Base-by-base conservation (phyloP, 2,329 filamentous ascomycete genomes). In the Colletotrichum nymphaeae region DNA sequence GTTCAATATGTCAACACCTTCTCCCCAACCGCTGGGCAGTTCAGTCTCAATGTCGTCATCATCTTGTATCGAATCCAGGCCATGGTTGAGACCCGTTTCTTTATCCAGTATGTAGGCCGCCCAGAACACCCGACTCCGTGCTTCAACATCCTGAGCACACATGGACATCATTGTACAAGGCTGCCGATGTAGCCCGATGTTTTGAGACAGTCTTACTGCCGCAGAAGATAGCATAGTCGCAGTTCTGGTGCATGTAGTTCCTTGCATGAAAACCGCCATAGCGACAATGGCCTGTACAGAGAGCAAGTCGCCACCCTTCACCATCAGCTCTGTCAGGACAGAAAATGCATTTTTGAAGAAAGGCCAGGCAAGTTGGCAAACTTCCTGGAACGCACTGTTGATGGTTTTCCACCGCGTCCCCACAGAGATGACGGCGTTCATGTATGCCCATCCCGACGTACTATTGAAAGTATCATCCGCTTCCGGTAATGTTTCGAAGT, bases 121-220 rank as follows among this genome's bases (percentile, higher is more conserved):
- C 73, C 73, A 75, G 28, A 75, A 75, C 6, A 75, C 73, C 3
- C 71, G 66, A 46, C 63, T 67, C n/a, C 63, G 71, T 8, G 63
- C 66, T 22, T 71, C 63, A 12, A 63, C 63, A 24, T 70, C 70
- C 24, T 62, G 56, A n/a, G 28, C 14, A n/a, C 69, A 64, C 58
- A 72, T 69, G 2, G 69, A 72, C 72, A 63, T 63, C 62, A 65
- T 72, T 14, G 55, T 52, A 53, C 55, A 57, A 22, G 66, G 59
- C 30, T 69, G 58, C n/a, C 71, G 63, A 35, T 75, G 73, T 28
- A 75, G 58, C 3, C 71, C 71, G 4, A 74, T 63, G n/a, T 56
- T 70, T 14, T 74, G 67, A n/a, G 66, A 67, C 24, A 74, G 22
- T 3, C 53, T 70, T 26, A 60, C 55, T 8, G 73, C 73, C 5